These are phyloP conservation scores for Pythium rhizo-oryzae DNA, from an alignment of 352 stramenopile genomes.

Conservation along the genomic window DNA sequence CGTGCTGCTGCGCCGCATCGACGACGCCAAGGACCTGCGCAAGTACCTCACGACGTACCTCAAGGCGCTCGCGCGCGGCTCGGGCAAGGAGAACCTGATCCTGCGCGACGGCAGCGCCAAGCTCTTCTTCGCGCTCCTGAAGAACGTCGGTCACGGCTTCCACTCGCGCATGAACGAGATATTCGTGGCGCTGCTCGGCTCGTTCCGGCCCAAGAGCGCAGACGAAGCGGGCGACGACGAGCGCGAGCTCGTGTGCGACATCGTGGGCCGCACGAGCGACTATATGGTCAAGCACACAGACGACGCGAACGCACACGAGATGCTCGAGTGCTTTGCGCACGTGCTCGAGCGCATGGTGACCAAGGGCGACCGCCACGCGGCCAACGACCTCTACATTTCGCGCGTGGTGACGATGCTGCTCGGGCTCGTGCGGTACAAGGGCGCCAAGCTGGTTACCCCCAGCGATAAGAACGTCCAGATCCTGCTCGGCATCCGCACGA, in stretches of 20 bases:
- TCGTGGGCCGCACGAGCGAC: constrained; percentile 66
- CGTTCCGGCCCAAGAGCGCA: constrained; percentile 62
- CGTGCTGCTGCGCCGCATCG: constrained; percentile 79
- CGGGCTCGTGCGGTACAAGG: constrained; percentile 59
- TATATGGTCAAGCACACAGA: constrained; percentile 84
- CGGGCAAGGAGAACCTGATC: constrained; percentile 58
- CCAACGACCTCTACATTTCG: constrained; percentile 68
- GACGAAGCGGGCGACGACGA: constrained; percentile 24
- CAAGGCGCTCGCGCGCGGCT: constrained; percentile 71
- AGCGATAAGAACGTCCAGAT: constrained; percentile 38
- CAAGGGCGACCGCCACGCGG: constrained; percentile 32
- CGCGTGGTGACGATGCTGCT: constrained; percentile 64
- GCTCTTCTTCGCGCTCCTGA: constrained; percentile 81
- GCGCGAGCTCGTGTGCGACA: constrained; percentile 57
- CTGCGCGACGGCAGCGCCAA: constrained; percentile 87
- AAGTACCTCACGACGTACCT: constrained; percentile 84
- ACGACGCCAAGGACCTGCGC: constrained; percentile 69
- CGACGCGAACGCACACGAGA: constrained; percentile 52
- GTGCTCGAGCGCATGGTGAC: constrained; percentile 58
- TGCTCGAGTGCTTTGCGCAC: constrained; percentile 69
- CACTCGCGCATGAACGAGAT: constrained; percentile 86
- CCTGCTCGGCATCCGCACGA: constrained; percentile 50
- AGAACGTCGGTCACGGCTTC: constrained; percentile 86
- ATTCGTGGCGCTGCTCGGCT: constrained; percentile 66
- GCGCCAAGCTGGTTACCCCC: constrained; percentile 49